These are phyloP conservation scores for Eucalyptus brandiana DNA, from an alignment of 345 rosid genomes.

Conservation along the genomic window DNA sequence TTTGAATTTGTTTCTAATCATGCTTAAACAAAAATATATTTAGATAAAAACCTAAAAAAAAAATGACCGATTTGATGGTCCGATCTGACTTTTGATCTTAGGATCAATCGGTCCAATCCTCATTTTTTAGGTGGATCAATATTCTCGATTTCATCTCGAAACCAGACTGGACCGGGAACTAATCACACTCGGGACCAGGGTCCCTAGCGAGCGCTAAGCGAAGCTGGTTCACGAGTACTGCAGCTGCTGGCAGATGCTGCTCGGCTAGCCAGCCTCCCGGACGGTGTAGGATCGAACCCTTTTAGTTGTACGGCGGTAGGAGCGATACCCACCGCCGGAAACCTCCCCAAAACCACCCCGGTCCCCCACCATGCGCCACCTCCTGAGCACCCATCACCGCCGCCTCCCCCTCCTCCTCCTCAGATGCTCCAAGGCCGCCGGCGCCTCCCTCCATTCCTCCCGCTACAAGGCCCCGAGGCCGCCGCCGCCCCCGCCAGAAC, in stretches of 20 bases:
- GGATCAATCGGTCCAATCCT: too few relatives aligned
- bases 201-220: neutral
- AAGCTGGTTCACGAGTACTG: neutral
- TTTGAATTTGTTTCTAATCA: too few relatives aligned
- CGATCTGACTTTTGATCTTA: too few relatives aligned
- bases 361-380: neutral
- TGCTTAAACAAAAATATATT: too few relatives aligned
- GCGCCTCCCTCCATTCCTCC: neutral
- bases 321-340: neutral
- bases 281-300: neutral
- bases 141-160: too few relatives aligned
- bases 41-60: too few relatives aligned
- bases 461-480: slow-evolving; percentile 31
- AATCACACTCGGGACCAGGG: rapidly evolving
- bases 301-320: neutral
- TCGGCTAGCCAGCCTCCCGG: neutral
- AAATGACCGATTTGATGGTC: too few relatives aligned
- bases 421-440: neutral
- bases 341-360: neutral
- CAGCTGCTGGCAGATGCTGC: neutral
- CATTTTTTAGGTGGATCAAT: too few relatives aligned
- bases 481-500: slow-evolving; percentile 26
- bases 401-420: neutral
- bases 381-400: neutral
- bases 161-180: too few relatives aligned